Evolutionary conservation across 2,329 filamentous ascomycete species (phyloP).

Genomic region (Trichoderma polysporum): DNA sequence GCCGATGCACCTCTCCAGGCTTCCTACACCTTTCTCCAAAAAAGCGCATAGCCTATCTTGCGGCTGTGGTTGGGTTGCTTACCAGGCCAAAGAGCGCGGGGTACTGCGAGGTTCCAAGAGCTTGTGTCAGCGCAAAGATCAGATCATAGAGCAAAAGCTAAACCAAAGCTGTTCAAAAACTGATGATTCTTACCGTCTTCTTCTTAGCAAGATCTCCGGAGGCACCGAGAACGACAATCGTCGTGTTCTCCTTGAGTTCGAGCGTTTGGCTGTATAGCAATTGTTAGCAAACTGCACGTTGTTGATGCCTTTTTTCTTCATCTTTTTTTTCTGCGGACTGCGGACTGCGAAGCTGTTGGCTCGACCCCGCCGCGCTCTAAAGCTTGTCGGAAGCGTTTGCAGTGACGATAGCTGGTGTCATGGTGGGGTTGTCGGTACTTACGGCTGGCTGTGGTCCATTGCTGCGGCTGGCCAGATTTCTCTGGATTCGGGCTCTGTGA

Average conservation of each 20-base stretch:
- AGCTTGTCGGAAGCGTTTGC: slow-evolving; percentile 8
- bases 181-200: slow-evolving; percentile 74
- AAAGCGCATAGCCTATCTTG: not conserved
- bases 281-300: slow-evolving; percentile 19
- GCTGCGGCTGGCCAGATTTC: slow-evolving; percentile 18
- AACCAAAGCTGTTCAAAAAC: slow-evolving; percentile 14
- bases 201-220: slow-evolving; percentile 99
- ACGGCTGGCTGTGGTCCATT: slow-evolving; percentile 21
- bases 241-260: slow-evolving; percentile 98
- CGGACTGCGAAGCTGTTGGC: slow-evolving; percentile 7
- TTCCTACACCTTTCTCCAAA: not conserved
- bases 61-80: slow-evolving; percentile 45
- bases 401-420: slow-evolving; percentile 21
- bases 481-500: not conserved
- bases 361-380: slow-evolving; percentile 17
- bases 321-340: too few relatives aligned
- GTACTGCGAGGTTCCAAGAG: slow-evolving; percentile 58
- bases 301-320: not conserved
- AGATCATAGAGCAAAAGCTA: slow-evolving; percentile 16
- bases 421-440: slow-evolving; percentile 21
- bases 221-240: slow-evolving; percentile 93
- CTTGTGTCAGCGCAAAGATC: slow-evolving; percentile 16
- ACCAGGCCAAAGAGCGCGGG: slow-evolving; percentile 96
- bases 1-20: not conserved
- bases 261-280: slow-evolving; percentile 59